Base-by-base conservation (phyloP, 2,329 filamentous ascomycete genomes). In the Ceratocystis ficicola region DNA sequence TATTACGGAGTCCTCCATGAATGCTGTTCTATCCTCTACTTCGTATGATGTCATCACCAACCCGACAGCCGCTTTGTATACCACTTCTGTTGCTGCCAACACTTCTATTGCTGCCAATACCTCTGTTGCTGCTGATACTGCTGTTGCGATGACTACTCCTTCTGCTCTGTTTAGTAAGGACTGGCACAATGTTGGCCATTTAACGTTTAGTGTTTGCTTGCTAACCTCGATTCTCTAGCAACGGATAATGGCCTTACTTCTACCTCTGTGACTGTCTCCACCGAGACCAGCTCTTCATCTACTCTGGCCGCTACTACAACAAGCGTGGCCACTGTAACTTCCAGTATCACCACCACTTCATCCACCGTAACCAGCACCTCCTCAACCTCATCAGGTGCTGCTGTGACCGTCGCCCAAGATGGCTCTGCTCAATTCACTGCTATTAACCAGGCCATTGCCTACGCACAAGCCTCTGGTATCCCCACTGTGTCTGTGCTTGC, bases 401-500 rank as follows among this genome's bases (percentile, higher is more conserved):
- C 72, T 7, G 73, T 80, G 41, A 78, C 77, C 1, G 78, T 80
- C 62, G 77, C 77, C 17, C 67, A 73, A 0, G 77, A 79, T 68
- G 76, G 76, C 36, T 75, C 73, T 25, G 77, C 75, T 22, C 76
- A 79, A 61, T 80, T 76, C 66, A 77, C 77, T 17, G 76, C 73
- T 10, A 78, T 80, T 69, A 74, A 74, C 62, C 72, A 75, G 17
- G 78, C 77, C 32, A 73, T 80, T 20, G 71, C 74, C 2, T 77
- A 76, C 36, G 79, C 79, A 0, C 74, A 74, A 74, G 63, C 52
- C 4, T 64, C 63, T 63, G 73, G 71, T 1, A 72, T 76, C 25
- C 73, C 78, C 1, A 79, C 78, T 0, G 76, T 80, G 1, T 74
- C 75, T 12, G 73, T 80, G 20, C 73, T 75, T 4, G 73, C 77